Conservation (phyloP, 2,329 filamentous ascomycete species). For the Lachnellula cervina region DNA sequence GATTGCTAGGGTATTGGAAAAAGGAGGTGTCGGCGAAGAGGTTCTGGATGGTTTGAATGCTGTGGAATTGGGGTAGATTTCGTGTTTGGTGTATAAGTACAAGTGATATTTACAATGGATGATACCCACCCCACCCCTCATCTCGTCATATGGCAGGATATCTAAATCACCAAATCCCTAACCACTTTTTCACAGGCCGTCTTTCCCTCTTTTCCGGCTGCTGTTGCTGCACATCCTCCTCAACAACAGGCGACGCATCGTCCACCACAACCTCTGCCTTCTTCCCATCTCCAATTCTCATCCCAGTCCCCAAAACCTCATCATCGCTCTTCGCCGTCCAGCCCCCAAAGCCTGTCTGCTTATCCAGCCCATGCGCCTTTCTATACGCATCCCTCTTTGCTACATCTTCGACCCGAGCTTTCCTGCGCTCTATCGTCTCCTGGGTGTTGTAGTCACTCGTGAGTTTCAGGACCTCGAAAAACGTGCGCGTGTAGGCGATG, state of each 20-base stretch:
- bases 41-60: slow-evolving; percentile 75
- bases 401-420: slow-evolving; percentile 74
- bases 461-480: slow-evolving; percentile 68
- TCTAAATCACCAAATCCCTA: slow-evolving; percentile 66
- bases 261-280: slow-evolving; percentile 1
- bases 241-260: slow-evolving; percentile 27
- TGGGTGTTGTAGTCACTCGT: slow-evolving; percentile 68
- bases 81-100: slow-evolving; percentile 8
- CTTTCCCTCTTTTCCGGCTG: slow-evolving; percentile 42
- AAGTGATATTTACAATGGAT: slow-evolving; percentile 8
- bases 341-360: slow-evolving; percentile 50
- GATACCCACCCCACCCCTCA: slow-evolving; percentile 14
- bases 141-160: not conserved
- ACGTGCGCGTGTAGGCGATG: slow-evolving; percentile 58
- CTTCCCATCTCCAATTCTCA: slow-evolving; percentile 23
- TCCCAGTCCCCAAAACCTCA: slow-evolving; percentile 30
- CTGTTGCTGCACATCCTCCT: slow-evolving; percentile 32
- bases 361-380: slow-evolving; percentile 76
- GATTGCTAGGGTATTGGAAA: slow-evolving; percentile 70
- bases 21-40: slow-evolving; percentile 78
- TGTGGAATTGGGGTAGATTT: slow-evolving; percentile 54
- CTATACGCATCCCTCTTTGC: slow-evolving; percentile 82
- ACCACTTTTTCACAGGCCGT: slow-evolving; percentile 68
- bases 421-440: slow-evolving; percentile 66
- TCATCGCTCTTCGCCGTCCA: slow-evolving; percentile 39